phyloP scores from a whole-genome alignment of 192 early-diverging fungal genomes.

The Gigaspora rosea region DNA sequence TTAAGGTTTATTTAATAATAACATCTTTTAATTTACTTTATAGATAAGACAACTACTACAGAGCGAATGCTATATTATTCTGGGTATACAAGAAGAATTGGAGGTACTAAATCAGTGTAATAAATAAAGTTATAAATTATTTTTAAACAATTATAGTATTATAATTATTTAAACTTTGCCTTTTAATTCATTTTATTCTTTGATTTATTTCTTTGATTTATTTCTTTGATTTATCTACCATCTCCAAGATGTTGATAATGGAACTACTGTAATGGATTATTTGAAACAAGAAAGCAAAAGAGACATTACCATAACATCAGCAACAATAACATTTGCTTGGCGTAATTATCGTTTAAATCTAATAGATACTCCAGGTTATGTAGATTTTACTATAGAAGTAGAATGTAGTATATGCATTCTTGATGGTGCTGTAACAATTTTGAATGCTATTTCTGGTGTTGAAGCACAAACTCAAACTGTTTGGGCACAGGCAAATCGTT shows the following conservation, averaged over 20 bases:
- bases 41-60: constrained; percentile 91
- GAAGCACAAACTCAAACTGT: too few relatives aligned
- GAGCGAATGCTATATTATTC: constrained; percentile 97
- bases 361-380: constrained; percentile 92
- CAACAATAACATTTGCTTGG: constrained; percentile 70
- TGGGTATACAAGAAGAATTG: constrained; percentile 84
- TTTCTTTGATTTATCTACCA: not conserved
- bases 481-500: constrained; percentile 88
- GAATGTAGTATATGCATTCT: too few relatives aligned
- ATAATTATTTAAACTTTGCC: too few relatives aligned
- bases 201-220: not conserved
- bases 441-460: too few relatives aligned
- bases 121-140: not conserved
- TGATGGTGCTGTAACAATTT: too few relatives aligned
- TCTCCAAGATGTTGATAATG: constrained; percentile 78
- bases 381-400: too few relatives aligned
- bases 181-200: too few relatives aligned
- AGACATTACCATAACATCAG: constrained; percentile 93
- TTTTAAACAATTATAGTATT: not conserved
- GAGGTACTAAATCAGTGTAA: constrained; percentile 51
- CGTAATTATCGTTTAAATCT: constrained; percentile 35
- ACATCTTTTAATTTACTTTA: not conserved
- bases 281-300: constrained; percentile 85
- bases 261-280: constrained; percentile 95
- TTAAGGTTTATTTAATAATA: not conserved